Base-by-base conservation (phyloP, 75 land plant genomes). In the Pinus albicaulis region DNA sequence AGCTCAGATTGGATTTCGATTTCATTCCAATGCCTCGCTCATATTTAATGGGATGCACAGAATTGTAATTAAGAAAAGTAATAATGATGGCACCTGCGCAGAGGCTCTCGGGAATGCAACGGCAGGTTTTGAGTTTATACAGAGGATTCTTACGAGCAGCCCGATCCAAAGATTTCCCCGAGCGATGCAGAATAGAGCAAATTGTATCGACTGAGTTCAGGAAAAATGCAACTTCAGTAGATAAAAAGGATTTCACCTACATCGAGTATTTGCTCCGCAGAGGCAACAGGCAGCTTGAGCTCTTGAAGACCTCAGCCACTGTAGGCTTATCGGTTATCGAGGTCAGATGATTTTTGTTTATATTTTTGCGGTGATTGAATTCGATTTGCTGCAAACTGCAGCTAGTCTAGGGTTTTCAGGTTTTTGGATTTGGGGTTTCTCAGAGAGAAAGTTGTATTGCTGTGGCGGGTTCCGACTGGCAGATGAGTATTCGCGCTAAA, bases 91-190 rank as follows among this genome's bases (percentile, higher is more conserved):
- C 79, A 62, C 69, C 69, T 24, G 23, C 20, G 20, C 81, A 31
- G 44, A 84, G 83, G 81, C 82, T 95, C 44, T 95, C 95, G 11
- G 98, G 98, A 44, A 65, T 95, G 87, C 98, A 95, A 82, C 91
- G 78, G 79, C 95, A 95, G 80, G 95, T 89, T 19, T 84, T 95
- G 53, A 79, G 84, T 52, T 85, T 95, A 10, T 93, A 93, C 82
- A 76, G 98, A 70, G 82, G 77, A 12, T 88, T 91, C 62, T 69
- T 95, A 1, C 90, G 98, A 20, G 92, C 87, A 63, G 93, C 98
- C 22, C 90, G 93, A 3, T 68, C 73, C 55, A 92, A 95, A 76
- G 79, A 86, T 0, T 77, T 84, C 7, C 91, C 89, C 17, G 90
- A 86, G 15, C 92, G 98, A 20, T 55, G n/a, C 3, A 59, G 76